Percentiles rank a stretch among this genome's conserved stretches.
Evolutionary conservation across 768 basidiomycete genomes (phyloP).

Genomic region (Termitomyces bulborhizus): DNA sequence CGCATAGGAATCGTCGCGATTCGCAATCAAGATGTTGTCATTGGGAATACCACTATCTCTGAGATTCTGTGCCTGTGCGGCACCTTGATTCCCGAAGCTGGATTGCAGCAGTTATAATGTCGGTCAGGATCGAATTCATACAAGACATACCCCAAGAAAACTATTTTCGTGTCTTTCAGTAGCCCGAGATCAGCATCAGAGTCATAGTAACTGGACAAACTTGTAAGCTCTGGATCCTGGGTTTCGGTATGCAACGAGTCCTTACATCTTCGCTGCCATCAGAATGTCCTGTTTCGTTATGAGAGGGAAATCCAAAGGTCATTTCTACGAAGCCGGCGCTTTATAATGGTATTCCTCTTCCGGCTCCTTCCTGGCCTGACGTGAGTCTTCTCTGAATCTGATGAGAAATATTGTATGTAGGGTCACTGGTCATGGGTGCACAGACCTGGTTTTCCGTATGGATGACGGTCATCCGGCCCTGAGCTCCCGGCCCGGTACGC

Average conservation of each 20-base stretch:
- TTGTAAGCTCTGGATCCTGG: background rate
- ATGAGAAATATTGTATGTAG: background rate
- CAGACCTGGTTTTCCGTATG: background rate
- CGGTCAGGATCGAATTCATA: background rate
- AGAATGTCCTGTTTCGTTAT: background rate
- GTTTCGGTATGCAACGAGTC: background rate
- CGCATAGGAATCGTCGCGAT: conserved; percentile 52
- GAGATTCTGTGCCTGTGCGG: conserved; percentile 61
- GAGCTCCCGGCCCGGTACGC: background rate
- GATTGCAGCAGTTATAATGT: background rate
- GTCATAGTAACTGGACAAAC: conserved; percentile 46
- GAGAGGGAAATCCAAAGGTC: background rate
- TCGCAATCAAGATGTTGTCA: conserved; percentile 54
- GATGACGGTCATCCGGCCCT: background rate
- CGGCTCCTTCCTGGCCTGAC: background rate
- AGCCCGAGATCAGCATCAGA: conserved; percentile 48
- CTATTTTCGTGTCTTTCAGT: conserved; percentile 44
- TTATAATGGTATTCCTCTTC: background rate
- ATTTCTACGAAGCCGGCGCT: background rate
- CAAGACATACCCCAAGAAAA: conserved; percentile 48
- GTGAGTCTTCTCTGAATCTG: background rate
- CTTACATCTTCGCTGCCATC: conserved; percentile 54
- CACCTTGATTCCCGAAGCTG: conserved; percentile 62
- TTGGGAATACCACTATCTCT: conserved; percentile 59
- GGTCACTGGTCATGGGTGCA: conserved; percentile 5